Base-by-base conservation (phyloP, 2,329 filamentous ascomycete genomes). In the Ophiostoma fasciatum region DNA sequence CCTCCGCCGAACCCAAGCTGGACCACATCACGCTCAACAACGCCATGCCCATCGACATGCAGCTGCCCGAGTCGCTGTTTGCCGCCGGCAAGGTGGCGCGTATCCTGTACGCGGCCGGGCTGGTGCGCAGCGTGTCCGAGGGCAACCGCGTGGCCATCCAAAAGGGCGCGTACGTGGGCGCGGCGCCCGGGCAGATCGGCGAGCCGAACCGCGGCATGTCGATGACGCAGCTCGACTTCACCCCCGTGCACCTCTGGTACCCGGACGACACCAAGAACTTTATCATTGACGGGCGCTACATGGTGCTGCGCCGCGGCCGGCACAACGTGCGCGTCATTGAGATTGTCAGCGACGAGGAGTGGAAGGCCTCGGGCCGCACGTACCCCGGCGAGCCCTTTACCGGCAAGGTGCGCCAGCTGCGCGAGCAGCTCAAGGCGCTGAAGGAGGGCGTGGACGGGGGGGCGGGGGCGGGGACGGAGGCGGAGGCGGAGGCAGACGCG, bases 271-370 rank as follows among this genome's bases (percentile, higher is more conserved):
- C 73, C 1, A 49, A 61, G 39, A 68, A 71, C 37, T 80, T 66
- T 48, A 57, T 79, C 37, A 66, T 82, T 14, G 69, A 75, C 42
- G 69, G 52, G 38, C 61, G 65, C 43, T 45, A 77, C 31, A 57
- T 78, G 43, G 64, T 78, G 45, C 57, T 78, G 36, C 69, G 74
- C 44, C 71, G 66, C 49, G 73, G 73, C 45, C 77, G 75, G 57
- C 66, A 74, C 54, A 73, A 76, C 42, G 53, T 78, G 31, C 67
- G 71, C 31, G 63, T 77, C 44, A 60, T 78, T 35, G 61, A 76
- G 53, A 59, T 78, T 42, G 58, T 78, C 21, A 58, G 55, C 42
- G 69, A 78, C 48, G 58, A 68, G 31, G 64, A 64, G 40, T 76
- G 67, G 62, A 47, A 53, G 28, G 48, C 45, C 5, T 63, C 59